Conservation (phyloP, 768 basidiomycete genomes). For the Lactarius sp. region DNA sequence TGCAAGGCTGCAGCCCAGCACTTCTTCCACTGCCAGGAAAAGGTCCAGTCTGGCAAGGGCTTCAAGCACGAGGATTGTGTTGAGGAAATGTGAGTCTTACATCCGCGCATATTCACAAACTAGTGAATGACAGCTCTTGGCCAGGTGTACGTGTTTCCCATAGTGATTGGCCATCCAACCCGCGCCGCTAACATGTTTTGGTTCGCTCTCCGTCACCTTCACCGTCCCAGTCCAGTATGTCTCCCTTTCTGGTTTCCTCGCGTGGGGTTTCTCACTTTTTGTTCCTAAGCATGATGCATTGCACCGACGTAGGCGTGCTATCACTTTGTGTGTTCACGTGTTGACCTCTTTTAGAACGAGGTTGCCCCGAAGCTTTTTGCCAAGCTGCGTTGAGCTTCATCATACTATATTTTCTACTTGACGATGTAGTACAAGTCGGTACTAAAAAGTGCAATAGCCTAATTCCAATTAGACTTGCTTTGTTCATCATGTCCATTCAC, state of each 20-base stretch:
- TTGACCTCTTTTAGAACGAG: conserved; percentile 35
- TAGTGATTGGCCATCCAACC: not conserved
- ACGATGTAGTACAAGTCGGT: conserved; percentile 8
- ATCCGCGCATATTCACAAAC: not conserved
- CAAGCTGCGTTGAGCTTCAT: conserved; percentile 51
- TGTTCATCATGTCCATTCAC: not conserved
- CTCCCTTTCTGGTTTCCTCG: conserved; percentile 2
- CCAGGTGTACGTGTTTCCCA: conserved; percentile 28
- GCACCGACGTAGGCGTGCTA: conserved; percentile 64
- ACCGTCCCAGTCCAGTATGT: conserved; percentile 63
- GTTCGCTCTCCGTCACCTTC: not conserved
- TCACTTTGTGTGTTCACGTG: not conserved
- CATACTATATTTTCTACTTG: not conserved
- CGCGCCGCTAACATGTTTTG: conserved; percentile 6
- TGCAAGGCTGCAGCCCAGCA: conserved; percentile 71
- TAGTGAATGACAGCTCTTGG: not conserved
- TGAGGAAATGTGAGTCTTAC: conserved; percentile 74
- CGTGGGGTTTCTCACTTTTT: conserved; percentile 15
- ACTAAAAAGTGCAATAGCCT: conserved; percentile 2
- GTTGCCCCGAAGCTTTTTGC: conserved; percentile 79
- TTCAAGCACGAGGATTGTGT: conserved; percentile 91
- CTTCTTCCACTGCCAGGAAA: conserved; percentile 89
- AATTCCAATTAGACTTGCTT: conserved; percentile 2
- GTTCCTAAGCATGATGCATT: conserved; percentile 78
- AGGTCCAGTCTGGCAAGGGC: conserved; percentile 75